These are phyloP conservation scores for Aquilaria yunnanensis DNA, from an alignment of 345 rosid genomes.

Conservation along the genomic window DNA sequence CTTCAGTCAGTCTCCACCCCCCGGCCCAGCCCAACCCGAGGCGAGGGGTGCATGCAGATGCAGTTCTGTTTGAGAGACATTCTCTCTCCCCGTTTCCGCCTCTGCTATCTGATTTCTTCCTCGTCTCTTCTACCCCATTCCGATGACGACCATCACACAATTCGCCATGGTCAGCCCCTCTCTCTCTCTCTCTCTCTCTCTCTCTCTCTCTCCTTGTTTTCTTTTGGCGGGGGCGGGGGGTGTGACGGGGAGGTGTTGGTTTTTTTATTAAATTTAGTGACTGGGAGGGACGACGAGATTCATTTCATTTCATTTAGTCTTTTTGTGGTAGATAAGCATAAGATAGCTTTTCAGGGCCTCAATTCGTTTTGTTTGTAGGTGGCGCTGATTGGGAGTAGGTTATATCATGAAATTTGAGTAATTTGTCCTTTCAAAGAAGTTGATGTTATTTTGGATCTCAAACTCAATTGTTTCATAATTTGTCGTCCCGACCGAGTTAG, in stretches of 20 bases:
- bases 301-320: too few species aligned
- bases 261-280: neutral
- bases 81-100: too few species aligned
- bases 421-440: neutral
- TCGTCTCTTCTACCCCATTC: neutral
- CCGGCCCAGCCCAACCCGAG: too few species aligned
- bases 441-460: neutral
- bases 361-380: neutral
- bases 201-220: too few species aligned
- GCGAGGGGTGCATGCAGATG: too few species aligned
- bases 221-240: neutral
- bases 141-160: slow-evolving; percentile 14
- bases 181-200: neutral
- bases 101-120: too few species aligned
- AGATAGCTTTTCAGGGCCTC: neutral
- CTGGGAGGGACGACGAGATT: neutral
- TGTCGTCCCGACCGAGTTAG: neutral
- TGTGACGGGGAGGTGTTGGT: neutral
- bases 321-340: too few species aligned
- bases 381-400: neutral
- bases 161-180: slow-evolving; percentile 13
- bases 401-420: neutral
- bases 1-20: too few species aligned
- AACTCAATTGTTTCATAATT: neutral
- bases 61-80: too few species aligned